A percentile compares a stretch with the other conserved stretches of the same genome.
Evolutionary conservation across 2,329 filamentous ascomycete species (phyloP).

Genomic region (Alternaria brassicae): DNA sequence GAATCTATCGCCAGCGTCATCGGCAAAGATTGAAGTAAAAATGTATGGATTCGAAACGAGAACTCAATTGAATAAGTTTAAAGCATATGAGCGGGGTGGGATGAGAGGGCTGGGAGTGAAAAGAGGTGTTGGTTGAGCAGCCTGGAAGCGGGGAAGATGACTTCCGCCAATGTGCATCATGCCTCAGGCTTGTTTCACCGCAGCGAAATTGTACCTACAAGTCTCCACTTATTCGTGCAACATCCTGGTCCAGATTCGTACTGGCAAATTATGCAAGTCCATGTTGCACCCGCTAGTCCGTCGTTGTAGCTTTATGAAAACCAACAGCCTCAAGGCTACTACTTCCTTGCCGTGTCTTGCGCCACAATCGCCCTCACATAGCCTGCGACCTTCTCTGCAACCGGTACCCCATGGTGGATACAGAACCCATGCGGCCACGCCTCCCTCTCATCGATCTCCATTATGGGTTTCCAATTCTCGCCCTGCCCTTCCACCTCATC

Average conservation of each 20-base stretch:
- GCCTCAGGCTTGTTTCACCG: background rate
- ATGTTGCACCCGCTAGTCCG: background rate
- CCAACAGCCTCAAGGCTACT: background rate
- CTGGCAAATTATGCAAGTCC: background rate
- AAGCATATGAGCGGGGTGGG: background rate
- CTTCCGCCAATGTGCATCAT: background rate
- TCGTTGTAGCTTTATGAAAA: background rate
- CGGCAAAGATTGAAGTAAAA: background rate
- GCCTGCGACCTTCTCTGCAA: constrained; percentile 59
- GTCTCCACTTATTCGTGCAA: background rate
- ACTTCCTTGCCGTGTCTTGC: constrained; percentile 24
- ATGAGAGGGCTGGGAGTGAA: too few species aligned
- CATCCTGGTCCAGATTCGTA: background rate
- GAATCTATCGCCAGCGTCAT: background rate
- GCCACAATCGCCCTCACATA: constrained; percentile 57
- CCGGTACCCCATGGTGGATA: constrained; percentile 56
- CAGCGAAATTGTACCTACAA: background rate
- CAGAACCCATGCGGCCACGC: constrained; percentile 68
- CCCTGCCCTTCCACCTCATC: constrained; percentile 32
- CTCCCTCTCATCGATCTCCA: constrained; percentile 63
- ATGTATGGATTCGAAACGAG: background rate
- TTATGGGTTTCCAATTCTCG: constrained; percentile 55
- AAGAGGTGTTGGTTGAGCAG: background rate
- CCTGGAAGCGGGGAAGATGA: background rate
- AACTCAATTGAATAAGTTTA: background rate